phyloP scores from a whole-genome alignment of 768 basidiomycete species.

The Boletus vermiculosoides region DNA sequence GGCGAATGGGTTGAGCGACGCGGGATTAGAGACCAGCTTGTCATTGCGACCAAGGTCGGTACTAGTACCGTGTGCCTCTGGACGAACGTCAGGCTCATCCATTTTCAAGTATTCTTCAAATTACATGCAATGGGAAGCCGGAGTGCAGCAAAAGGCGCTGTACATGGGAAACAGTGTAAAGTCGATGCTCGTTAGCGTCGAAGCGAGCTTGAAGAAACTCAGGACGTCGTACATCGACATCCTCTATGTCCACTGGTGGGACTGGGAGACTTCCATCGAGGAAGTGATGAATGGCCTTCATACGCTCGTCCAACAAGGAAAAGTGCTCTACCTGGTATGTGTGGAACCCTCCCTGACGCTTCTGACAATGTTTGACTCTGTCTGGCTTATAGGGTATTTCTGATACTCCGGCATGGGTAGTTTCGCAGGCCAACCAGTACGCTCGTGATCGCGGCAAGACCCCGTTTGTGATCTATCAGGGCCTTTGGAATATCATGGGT shows the following conservation, averaged over 20 bases:
- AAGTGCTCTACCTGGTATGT: constrained; percentile 42
- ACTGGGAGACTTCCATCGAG: constrained; percentile 43
- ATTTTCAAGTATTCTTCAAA: constrained; percentile 21
- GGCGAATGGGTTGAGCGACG: constrained; percentile 52
- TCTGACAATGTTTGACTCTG: background rate
- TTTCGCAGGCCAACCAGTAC: constrained; percentile 49
- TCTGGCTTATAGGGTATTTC: constrained; percentile 34
- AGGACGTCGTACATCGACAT: constrained; percentile 60
- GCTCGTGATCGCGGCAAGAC: constrained; percentile 47
- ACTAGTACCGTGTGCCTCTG: background rate
- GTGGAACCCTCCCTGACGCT: background rate
- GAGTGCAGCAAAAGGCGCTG: constrained; percentile 24
- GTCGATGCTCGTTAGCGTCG: constrained; percentile 33
- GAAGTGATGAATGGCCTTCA: constrained; percentile 50
- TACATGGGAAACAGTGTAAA: constrained; percentile 41
- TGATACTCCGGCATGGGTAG: constrained; percentile 51
- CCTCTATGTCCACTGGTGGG: constrained; percentile 56
- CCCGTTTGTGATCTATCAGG: constrained; percentile 57
- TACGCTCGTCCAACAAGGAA: constrained; percentile 41
- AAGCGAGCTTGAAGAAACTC: constrained; percentile 47
- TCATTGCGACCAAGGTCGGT: constrained; percentile 46
- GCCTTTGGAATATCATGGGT: constrained; percentile 41
- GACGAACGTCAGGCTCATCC: background rate
- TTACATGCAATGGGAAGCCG: constrained; percentile 14
- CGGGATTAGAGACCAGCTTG: constrained; percentile 44